Evolutionary conservation across 495 filamentous ascomycete species (phyloP), one percentile per base, ranked within the genome.

Genomic region (Cercophora samala): DNA sequence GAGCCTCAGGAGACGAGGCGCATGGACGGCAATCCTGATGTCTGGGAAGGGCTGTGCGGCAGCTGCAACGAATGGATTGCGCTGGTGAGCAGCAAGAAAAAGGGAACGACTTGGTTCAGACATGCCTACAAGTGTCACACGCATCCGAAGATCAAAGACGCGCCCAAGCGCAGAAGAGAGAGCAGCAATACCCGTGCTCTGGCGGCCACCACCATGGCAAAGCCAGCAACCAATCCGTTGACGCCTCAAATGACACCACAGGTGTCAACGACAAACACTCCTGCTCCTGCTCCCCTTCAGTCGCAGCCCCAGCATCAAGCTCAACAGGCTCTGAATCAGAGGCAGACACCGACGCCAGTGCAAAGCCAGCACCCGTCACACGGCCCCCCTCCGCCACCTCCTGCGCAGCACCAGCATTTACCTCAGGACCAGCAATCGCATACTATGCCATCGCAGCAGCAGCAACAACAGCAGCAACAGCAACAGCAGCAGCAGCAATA

Each of bases 111-210:
- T 4, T 93, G 90, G 90, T 93, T 93, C 70, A 81, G 90, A 68
- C 90, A 93, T 74, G 90, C 90, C 54, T 92, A 93, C 75, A 93
- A 92, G 89, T 92, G 90, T 68, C 90, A 91, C 74, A 87, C 88
- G 0, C 90, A 91, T 68, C 85, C 86, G 5, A 92, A 91, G 72
- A 83, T 89, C 65, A 90, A 89, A 74, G 90, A 91, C 74, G 83
- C 85, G 9, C 87, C 89, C 17, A 91, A 91, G 72, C 84, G 88
- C 22, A 84, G 89, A 64, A 84, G 89, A 54, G 89, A 90, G 75
- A 88, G 83, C 63, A 83, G 79, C 63, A 82, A 89, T 69, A 79
- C 77, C 4, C 77, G 80, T 24, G 67, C 75, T 58, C 65, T 79
- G 24, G 73, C 72, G 4, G 70, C 74, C 5, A 65, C 78, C 26